Evolutionary conservation across 2,329 filamentous ascomycete species (phyloP), one percentile per base, ranked within the genome.

Genomic region (Ceratocystis ficicola): DNA sequence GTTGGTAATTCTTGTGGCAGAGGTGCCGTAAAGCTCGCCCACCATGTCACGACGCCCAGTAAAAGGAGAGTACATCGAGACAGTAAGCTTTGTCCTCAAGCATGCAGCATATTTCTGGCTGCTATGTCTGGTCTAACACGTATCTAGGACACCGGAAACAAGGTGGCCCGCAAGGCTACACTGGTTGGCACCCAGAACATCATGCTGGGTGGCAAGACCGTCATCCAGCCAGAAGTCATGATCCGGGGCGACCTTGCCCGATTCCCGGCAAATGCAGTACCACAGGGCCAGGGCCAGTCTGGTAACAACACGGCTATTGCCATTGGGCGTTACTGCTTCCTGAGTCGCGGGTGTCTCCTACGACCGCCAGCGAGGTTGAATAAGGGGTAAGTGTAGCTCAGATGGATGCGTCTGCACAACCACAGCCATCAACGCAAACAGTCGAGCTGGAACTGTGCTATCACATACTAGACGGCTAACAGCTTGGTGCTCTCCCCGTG

Each of bases 131-230:
- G 30, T 64, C 64, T 68, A 55, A 68, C 67, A 64, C 62, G 12
- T 61, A 46, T 44, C 57, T 30, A 95, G 92, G 93, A 97, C 77
- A 96, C 92, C 2, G 94, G 94, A 70, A 99, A 99, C 83, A 97
- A 97, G 79, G 94, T 99, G 72, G 93, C 92, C 48, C 90, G 94
- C 70, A 90, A 90, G 71, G 89, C 90, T 69, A 86, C 88, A 73
- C 90, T 99, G 71, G 89, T 95, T 72, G 94, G 94, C 72, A 96
- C 93, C 25, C 91, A 95, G 71, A 95, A 97, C 77, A 97, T 99
- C 77, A 96, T 96, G 76, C 87, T 99, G 1, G 94, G 91, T 71
- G 94, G 94, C 69, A 95, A 90, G 77, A 95, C 92, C 0, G 90
- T 97, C 69, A 95, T 99, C 73, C 91, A 96, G 80, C 88, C 91